Conservation (phyloP, 2,329 filamentous ascomycete species). For the Colletotrichum aenigma region DNA sequence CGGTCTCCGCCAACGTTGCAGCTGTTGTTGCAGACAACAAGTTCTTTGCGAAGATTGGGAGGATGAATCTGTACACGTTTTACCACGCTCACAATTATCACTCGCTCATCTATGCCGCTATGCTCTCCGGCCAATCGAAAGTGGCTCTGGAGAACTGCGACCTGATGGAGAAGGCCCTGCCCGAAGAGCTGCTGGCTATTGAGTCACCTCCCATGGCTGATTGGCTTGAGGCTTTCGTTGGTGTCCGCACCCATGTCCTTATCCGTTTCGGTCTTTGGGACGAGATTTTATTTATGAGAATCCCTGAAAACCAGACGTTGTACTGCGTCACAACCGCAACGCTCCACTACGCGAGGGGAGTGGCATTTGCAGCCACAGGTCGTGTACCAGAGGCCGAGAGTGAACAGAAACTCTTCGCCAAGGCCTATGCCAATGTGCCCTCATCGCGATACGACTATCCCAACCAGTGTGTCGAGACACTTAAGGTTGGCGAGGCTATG, state of each 20-base stretch:
- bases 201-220: conserved; percentile 76
- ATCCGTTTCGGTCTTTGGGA: conserved; percentile 76
- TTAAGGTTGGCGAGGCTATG: conserved; percentile 68
- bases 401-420: conserved; percentile 54
- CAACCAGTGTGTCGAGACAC: conserved; percentile 66
- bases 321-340: conserved; percentile 75
- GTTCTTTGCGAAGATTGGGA: conserved; percentile 64
- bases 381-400: conserved; percentile 56
- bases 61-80: conserved; percentile 71
- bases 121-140: conserved; percentile 72
- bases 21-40: conserved; percentile 72
- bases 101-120: conserved; percentile 76
- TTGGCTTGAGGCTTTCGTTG: conserved; percentile 74
- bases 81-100: conserved; percentile 79
- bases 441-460: conserved; percentile 68
- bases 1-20: conserved; percentile 68
- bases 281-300: conserved; percentile 59
- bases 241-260: conserved; percentile 70
- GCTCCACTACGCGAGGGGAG: conserved; percentile 68
- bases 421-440: conserved; percentile 57
- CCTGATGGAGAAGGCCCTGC: conserved; percentile 64
- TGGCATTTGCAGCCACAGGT: conserved; percentile 67
- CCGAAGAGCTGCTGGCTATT: conserved; percentile 66
- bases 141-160: conserved; percentile 64
- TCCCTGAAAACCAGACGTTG: conserved; percentile 62